Evolutionary conservation across 345 rosid species (phyloP).

Genomic region (Moringa oleifera): DNA sequence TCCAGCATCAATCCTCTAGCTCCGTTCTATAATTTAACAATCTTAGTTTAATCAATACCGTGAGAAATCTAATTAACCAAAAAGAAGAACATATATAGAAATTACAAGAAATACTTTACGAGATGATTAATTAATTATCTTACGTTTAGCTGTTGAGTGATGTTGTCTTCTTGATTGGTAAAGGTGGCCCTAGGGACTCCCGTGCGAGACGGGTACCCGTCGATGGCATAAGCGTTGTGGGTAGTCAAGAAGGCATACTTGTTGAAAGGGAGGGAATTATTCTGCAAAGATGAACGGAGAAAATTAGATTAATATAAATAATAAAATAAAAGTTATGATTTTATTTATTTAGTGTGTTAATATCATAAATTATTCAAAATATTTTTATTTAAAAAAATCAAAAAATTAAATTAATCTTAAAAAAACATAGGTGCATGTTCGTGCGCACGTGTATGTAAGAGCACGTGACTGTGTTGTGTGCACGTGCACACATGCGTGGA

Average conservation of each 20-base stretch:
- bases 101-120: neutral
- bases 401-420: too few relatives aligned
- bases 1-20: constrained; percentile 65
- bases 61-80: neutral
- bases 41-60: neutral
- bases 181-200: constrained; percentile 43
- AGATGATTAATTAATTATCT: neutral
- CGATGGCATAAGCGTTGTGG: constrained; percentile 71
- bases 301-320: too few relatives aligned
- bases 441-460: too few relatives aligned
- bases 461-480: too few relatives aligned
- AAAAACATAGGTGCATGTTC: too few relatives aligned
- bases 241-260: constrained; percentile 67
- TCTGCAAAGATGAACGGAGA: constrained; percentile 24
- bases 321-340: too few relatives aligned
- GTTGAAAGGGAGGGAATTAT: constrained; percentile 62
- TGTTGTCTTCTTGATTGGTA: constrained; percentile 56
- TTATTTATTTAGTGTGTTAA: too few relatives aligned
- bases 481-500: too few relatives aligned
- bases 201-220: too few relatives aligned
- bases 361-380: too few relatives aligned
- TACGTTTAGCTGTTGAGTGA: constrained; percentile 62
- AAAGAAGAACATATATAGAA: neutral
- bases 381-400: too few relatives aligned
- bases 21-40: constrained; percentile 42